These are phyloP conservation scores for Vaccinium myrtillus DNA, from an alignment of 148 eudicot species.

Conservation along the genomic window DNA sequence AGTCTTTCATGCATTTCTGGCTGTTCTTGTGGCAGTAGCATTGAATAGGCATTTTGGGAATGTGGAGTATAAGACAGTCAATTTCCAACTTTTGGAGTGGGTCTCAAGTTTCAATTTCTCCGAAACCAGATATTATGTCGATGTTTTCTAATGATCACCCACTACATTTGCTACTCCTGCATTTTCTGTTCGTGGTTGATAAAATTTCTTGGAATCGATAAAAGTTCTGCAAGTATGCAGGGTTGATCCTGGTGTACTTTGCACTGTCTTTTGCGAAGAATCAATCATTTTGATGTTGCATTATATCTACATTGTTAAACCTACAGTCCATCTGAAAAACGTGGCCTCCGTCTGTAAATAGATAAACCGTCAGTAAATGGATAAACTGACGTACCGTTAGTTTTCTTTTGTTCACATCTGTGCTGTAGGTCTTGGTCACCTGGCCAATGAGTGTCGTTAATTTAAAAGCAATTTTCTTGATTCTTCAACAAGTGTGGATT, in stretches of 20 bases:
- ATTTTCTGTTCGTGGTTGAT: not conserved
- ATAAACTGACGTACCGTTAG: not conserved
- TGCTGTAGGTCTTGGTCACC: constrained; percentile 1
- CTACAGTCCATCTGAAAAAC: not conserved
- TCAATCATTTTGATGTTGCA: not conserved
- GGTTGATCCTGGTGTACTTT: not conserved
- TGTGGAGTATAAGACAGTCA: not conserved
- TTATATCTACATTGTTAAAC: not conserved
- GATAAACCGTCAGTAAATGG: not conserved
- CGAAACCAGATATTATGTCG: not conserved
- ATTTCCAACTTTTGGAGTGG: not conserved
- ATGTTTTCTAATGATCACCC: not conserved
- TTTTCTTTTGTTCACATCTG: not conserved
- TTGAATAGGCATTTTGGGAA: not conserved
- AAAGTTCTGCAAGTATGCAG: not conserved
- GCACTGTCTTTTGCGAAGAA: not conserved
- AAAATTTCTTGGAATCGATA: not conserved
- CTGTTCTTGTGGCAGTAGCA: not conserved
- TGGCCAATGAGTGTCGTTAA: not conserved
- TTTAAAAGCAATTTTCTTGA: not conserved
- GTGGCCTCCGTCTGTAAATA: not conserved
- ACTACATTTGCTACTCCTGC: not conserved
- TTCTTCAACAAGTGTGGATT: not conserved
- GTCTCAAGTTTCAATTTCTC: not conserved
- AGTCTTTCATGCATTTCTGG: not conserved